A percentile compares a stretch with the other conserved stretches of the same genome.
These are phyloP conservation scores for Colletotrichum sp. DNA, from an alignment of 2,329 filamentous ascomycete species.

Conservation along the genomic window DNA sequence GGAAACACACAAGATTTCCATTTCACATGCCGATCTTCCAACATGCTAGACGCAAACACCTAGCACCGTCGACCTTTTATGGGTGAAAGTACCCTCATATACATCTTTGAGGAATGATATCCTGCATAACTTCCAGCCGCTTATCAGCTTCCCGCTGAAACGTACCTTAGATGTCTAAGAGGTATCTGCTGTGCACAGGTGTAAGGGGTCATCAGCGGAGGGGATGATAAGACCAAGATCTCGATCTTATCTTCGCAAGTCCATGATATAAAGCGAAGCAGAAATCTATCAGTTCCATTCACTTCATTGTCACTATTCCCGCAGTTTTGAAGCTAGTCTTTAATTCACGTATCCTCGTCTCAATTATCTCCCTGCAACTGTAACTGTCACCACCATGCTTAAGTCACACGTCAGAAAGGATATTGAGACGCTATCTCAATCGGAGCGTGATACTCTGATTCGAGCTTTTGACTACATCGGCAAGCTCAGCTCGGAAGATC, in stretches of 20 bases:
- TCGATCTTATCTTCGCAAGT: not conserved
- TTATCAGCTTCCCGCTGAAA: not conserved
- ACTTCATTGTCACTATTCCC: not conserved
- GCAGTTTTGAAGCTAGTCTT: accelerated
- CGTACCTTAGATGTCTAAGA: not conserved
- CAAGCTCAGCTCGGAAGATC: not conserved
- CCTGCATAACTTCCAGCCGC: not conserved
- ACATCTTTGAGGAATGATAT: not conserved
- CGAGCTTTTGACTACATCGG: not conserved
- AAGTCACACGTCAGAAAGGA: not conserved
- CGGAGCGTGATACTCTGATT: not conserved
- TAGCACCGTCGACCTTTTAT: not conserved
- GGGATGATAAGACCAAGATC: not conserved
- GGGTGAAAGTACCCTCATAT: not conserved
- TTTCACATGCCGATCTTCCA: not conserved
- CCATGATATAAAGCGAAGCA: not conserved
- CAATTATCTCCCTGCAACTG: not conserved
- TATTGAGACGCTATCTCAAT: not conserved
- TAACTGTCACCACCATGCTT: not conserved
- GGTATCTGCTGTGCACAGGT: not conserved
- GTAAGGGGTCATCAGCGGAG: not conserved
- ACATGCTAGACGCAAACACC: not conserved
- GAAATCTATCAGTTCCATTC: not conserved
- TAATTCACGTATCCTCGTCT: not conserved
- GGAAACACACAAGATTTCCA: not conserved